phyloP scores from a whole-genome alignment of 1,284 basidiomycete genomes.

The Cutaneotrichosporon arboriforme region DNA sequence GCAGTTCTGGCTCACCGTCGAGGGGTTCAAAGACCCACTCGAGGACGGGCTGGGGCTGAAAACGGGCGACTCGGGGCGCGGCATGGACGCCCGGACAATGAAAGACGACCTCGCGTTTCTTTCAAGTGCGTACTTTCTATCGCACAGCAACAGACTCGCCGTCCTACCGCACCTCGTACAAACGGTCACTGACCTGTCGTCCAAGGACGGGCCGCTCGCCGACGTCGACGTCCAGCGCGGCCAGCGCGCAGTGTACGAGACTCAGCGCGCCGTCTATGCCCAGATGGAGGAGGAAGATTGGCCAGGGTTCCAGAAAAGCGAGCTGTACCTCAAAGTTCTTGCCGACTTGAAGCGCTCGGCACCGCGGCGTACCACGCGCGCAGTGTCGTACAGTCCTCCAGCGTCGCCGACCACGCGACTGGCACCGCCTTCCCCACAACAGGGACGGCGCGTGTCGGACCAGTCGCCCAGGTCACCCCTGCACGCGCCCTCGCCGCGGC shows the following conservation, averaged over 20 bases:
- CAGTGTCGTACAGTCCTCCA: conserved; percentile 1
- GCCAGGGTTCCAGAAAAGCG: conserved; percentile 75
- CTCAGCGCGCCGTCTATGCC: conserved; percentile 76
- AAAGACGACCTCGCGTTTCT: conserved; percentile 79
- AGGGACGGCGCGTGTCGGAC: neutral
- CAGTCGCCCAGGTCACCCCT: too few relatives aligned
- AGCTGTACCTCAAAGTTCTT: conserved; percentile 82
- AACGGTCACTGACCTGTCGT: conserved; percentile 22
- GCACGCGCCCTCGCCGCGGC: conserved; percentile 5
- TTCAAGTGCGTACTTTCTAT: conserved; percentile 71
- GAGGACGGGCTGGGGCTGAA: conserved; percentile 54
- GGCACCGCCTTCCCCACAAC: neutral
- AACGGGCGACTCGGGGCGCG: neutral
- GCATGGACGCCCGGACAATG: conserved; percentile 18
- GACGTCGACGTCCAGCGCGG: conserved; percentile 20
- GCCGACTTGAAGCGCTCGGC: conserved; percentile 55
- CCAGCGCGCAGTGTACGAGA: conserved; percentile 59
- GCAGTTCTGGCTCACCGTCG: conserved; percentile 95
- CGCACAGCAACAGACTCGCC: conserved; percentile 37
- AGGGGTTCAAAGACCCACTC: conserved; percentile 93
- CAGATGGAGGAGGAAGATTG: conserved; percentile 91
- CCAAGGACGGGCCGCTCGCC: conserved; percentile 1
- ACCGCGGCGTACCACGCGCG: neutral
- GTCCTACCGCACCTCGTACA: conserved; percentile 18
- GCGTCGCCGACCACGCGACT: neutral